Conservation (phyloP, 805 yeast species). For the Kodamaea fukazawae region DNA sequence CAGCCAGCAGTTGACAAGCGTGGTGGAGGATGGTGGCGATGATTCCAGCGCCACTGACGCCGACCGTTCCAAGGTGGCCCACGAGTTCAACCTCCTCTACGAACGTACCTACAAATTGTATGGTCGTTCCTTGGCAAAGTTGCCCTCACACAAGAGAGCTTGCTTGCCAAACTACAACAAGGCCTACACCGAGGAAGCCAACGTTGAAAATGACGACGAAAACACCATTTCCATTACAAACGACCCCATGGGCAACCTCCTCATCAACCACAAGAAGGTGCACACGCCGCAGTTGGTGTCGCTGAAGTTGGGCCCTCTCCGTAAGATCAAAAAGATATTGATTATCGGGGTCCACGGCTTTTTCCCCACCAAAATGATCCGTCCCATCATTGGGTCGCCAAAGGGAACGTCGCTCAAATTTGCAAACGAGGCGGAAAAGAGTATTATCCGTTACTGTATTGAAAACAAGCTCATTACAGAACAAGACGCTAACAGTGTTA, state of each 20-base stretch:
- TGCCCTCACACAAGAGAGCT: constrained; percentile 37
- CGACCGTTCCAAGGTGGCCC: constrained; percentile 19
- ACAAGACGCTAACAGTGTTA: constrained; percentile 30
- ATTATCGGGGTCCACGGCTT: constrained; percentile 96
- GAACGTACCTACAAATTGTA: constrained; percentile 38
- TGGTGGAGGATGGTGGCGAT: constrained; percentile 14
- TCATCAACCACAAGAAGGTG: constrained; percentile 30
- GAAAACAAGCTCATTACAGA: constrained; percentile 38
- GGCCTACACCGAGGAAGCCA: constrained; percentile 18
- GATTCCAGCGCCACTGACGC: constrained; percentile 11
- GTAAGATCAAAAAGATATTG: constrained; percentile 56
- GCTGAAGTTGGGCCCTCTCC: constrained; percentile 28
- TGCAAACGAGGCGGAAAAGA: constrained; percentile 83
- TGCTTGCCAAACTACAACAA: constrained; percentile 39
- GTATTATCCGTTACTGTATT: constrained; percentile 61
- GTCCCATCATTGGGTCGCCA: constrained; percentile 91
- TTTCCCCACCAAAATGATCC: constrained; percentile 80
- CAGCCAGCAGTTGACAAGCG: constrained; percentile 27
- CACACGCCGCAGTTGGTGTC: constrained; percentile 20
- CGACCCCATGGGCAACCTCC: constrained; percentile 40
- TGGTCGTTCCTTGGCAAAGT: constrained; percentile 35
- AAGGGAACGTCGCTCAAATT: constrained; percentile 93
- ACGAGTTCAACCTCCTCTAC: constrained; percentile 30
- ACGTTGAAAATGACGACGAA: constrained; percentile 22
- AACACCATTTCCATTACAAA: constrained; percentile 38